Evolutionary conservation across 192 early-diverging fungal species (phyloP).

Genomic region (Neocallimastix lanati): DNA sequence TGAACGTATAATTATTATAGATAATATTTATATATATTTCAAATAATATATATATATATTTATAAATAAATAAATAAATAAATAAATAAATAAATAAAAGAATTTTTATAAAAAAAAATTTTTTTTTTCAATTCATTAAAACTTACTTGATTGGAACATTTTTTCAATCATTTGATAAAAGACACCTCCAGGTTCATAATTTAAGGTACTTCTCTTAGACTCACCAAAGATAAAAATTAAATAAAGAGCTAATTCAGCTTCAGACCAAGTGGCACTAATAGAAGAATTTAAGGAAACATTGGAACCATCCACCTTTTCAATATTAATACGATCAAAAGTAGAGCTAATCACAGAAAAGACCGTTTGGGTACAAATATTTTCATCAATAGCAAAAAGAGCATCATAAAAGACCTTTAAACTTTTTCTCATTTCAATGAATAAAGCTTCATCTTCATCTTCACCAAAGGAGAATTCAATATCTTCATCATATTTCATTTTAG

Average conservation of each 20-base stretch:
- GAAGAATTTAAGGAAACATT: background rate
- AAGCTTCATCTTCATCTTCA: slow-evolving; percentile 55
- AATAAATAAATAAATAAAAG: too few relatives aligned
- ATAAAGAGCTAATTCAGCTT: slow-evolving; percentile 57
- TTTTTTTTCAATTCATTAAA: too few relatives aligned
- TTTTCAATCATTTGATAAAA: slow-evolving; percentile 37
- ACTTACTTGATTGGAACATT: slow-evolving; percentile 43
- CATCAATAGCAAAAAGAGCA: slow-evolving; percentile 51
- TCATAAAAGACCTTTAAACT: slow-evolving; percentile 53
- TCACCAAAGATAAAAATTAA: slow-evolving; percentile 52
- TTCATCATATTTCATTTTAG: slow-evolving; percentile 82
- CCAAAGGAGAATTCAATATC: slow-evolving; percentile 59
- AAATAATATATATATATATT: too few relatives aligned
- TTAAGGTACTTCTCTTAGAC: slow-evolving; percentile 10
- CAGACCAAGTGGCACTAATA: slow-evolving; percentile 30
- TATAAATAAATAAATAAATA: too few relatives aligned
- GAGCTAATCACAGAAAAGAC: slow-evolving; percentile 34
- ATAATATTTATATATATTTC: too few relatives aligned
- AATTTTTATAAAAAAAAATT: too few relatives aligned
- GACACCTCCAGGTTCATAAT: slow-evolving; percentile 2
- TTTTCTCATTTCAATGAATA: slow-evolving; percentile 51
- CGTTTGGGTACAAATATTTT: slow-evolving; percentile 31
- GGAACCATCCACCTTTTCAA: slow-evolving; percentile 18
- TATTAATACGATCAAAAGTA: slow-evolving; percentile 39
- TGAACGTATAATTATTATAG: too few relatives aligned